phyloP scores from a whole-genome alignment of 805 yeast genomes.

The Saccharomycopsis sp. region DNA sequence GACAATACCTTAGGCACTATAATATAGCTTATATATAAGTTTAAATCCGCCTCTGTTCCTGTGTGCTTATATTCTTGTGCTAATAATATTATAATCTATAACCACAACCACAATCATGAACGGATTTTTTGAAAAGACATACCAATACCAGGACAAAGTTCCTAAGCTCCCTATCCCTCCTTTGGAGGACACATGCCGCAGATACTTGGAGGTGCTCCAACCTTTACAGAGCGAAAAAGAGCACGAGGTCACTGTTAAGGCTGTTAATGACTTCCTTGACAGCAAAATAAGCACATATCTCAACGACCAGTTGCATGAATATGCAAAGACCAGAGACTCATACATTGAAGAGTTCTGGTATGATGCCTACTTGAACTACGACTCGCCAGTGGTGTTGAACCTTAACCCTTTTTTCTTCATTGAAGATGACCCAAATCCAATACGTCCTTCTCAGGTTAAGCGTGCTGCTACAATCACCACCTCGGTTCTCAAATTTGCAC shows the following conservation, averaged over 20 bases:
- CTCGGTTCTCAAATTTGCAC: conserved; percentile 71
- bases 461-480: conserved; percentile 76
- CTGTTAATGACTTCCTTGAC: conserved; percentile 51
- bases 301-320: conserved; percentile 58
- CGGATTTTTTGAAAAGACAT: conserved; percentile 37
- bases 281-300: conserved; percentile 45
- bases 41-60: neutral
- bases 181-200: conserved; percentile 55
- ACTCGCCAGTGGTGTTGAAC: conserved; percentile 85
- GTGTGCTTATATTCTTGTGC: neutral
- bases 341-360: conserved; percentile 94
- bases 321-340: conserved; percentile 58
- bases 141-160: conserved; percentile 51
- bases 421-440: conserved; percentile 72
- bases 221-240: conserved; percentile 80
- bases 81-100: neutral
- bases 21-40: too few relatives aligned
- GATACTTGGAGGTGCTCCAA: conserved; percentile 59
- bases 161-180: conserved; percentile 77
- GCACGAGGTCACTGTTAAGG: conserved; percentile 51
- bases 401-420: conserved; percentile 84
- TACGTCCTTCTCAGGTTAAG: conserved; percentile 50
- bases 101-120: neutral
- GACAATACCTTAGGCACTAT: neutral
- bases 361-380: conserved; percentile 81